These are phyloP conservation scores for Protea cynaroides DNA, from an alignment of 164 flowering plant genomes.

Conservation along the genomic window DNA sequence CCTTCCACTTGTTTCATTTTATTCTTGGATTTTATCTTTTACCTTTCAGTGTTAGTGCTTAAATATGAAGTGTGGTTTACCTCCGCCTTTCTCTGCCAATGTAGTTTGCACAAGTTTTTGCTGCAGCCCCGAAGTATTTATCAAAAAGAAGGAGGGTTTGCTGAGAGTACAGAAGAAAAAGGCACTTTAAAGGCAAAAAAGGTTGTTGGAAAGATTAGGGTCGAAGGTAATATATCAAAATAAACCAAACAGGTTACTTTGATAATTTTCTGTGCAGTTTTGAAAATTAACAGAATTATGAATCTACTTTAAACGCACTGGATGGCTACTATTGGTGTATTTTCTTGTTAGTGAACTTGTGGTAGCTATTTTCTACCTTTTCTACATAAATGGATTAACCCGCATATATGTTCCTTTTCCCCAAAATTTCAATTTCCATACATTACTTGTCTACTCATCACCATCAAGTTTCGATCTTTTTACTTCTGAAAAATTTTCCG, in stretches of 20 bases:
- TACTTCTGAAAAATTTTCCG: too few species aligned
- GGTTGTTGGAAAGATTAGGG: constrained; percentile 66
- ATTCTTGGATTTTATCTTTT: background rate
- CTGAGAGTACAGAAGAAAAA: constrained; percentile 38
- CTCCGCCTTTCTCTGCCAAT: background rate
- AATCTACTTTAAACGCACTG: background rate
- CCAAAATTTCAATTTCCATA: too few species aligned
- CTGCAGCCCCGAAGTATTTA: constrained; percentile 58
- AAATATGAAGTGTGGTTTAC: background rate
- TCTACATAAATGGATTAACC: too few species aligned
- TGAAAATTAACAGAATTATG: background rate
- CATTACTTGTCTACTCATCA: too few species aligned
- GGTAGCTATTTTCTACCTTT: background rate
- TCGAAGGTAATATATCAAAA: constrained; percentile 53
- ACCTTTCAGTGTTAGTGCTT: background rate
- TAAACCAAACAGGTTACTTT: background rate
- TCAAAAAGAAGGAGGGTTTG: constrained; percentile 26
- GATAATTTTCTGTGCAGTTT: background rate
- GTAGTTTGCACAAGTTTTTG: constrained; percentile 65
- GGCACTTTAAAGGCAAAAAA: constrained; percentile 41
- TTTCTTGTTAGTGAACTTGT: background rate
- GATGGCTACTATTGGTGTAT: background rate
- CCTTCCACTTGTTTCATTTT: background rate
- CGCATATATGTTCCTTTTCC: too few species aligned
- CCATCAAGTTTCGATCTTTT: too few species aligned